Base-by-base conservation (phyloP, 1,139 yeast genomes). In the Taiozyma sp. region DNA sequence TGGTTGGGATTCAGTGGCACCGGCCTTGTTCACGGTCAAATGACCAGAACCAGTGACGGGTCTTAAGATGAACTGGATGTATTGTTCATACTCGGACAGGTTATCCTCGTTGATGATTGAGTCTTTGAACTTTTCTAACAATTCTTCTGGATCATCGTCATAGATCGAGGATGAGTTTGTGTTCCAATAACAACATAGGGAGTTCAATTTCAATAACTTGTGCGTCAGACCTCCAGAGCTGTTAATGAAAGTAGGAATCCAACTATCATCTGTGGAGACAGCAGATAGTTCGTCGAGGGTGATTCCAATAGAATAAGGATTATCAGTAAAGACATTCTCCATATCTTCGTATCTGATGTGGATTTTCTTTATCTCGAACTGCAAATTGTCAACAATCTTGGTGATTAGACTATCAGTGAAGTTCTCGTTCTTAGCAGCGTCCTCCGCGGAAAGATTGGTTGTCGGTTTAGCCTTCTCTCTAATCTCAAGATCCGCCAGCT, bases 31-130 rank as follows among this genome's bases (percentile, higher is more conserved):
- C 34, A 93, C 72, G 1, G 93, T 84, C 43, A 95, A 69, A 61
- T 85, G 85, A 37, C 99, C 99, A 43, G 75, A 73, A 34, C 99
- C 99, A 7, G 90, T 81, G 1, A 95, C 96, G 0, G 99, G 99
- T 51, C 85, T 80, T 53, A 95, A 69, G 16, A 95, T 72, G 62
- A 81, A 90, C 61, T 90, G 95, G 16, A 74, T 71, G 30, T 71
- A 55, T 24, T 68, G 58, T 44, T 60, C 50, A 50, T 62, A 54
- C 14, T 50, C 50, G 2, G 57, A 55, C 14, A 58, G 42, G 56
- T 70, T 59, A 53, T 68, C 59, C 55, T 67, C 64, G 42, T 72
- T 65, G 54, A 66, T 62, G 35, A 69, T 65, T 6, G 70, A 60
- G 11, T 60, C 57, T 48, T 62, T 66, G 59, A 85, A 81, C n/a